phyloP scores from a whole-genome alignment of 2,329 filamentous ascomycete genomes.

The Nothopassalora personata region DNA sequence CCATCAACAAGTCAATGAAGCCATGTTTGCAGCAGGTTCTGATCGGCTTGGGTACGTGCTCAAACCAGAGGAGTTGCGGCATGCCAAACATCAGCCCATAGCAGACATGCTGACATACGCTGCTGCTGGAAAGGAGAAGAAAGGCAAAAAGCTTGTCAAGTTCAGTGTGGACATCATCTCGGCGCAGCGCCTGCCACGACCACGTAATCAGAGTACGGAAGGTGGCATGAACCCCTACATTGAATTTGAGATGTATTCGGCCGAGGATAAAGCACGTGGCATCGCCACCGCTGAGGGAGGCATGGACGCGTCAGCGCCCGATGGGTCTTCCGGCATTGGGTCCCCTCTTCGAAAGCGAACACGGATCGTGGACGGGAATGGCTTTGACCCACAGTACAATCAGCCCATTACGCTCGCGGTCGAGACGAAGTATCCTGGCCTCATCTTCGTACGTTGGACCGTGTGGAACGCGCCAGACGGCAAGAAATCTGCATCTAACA shows the following conservation, averaged over 20 bases:
- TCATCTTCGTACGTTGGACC: conserved; percentile 90
- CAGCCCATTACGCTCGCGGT: conserved; percentile 73
- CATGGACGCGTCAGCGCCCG: conserved; percentile 58
- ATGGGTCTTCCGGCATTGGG: conserved; percentile 61
- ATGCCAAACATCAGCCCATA: conserved; percentile 55
- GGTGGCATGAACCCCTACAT: conserved; percentile 85
- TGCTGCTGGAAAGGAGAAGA: conserved; percentile 51
- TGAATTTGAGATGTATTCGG: conserved; percentile 89
- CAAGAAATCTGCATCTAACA: conserved; percentile 57
- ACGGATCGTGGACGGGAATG: conserved; percentile 75
- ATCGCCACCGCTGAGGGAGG: conserved; percentile 62
- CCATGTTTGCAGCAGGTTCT: conserved; percentile 88
- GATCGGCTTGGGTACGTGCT: conserved; percentile 89
- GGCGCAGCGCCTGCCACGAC: conserved; percentile 87
- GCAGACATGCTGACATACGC: conserved; percentile 49
- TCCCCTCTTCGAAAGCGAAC: conserved; percentile 74
- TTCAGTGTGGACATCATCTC: conserved; percentile 89
- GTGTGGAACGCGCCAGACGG: conserved; percentile 83
- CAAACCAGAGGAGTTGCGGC: conserved; percentile 79
- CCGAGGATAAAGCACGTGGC: conserved; percentile 82
- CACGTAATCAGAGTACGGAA: conserved; percentile 64
- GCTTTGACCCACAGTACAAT: conserved; percentile 87
- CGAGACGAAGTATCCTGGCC: conserved; percentile 87
- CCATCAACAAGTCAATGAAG: conserved; percentile 92
- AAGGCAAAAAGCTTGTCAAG: conserved; percentile 73